A percentile compares a stretch with the other conserved stretches of the same genome.
These are phyloP conservation scores for Boletus reticulatus DNA, from an alignment of 768 basidiomycete species.

Conservation along the genomic window DNA sequence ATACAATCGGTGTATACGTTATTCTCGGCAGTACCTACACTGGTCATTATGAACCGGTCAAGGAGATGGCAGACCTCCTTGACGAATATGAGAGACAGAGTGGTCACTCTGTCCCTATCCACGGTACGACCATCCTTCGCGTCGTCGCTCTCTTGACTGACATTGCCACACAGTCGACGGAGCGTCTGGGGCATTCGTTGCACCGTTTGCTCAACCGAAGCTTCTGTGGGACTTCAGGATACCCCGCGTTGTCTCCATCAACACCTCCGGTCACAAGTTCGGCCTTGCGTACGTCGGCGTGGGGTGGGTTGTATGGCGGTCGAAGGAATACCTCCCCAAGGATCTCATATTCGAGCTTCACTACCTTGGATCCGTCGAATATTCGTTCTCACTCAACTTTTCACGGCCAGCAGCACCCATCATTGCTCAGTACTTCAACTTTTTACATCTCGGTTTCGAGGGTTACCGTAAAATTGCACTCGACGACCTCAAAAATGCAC, in stretches of 20 bases:
- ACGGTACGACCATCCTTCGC: slow-evolving; percentile 27
- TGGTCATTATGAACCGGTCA: slow-evolving; percentile 74
- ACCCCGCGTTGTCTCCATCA: slow-evolving; percentile 58
- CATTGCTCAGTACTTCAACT: slow-evolving; percentile 62
- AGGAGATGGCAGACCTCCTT: slow-evolving; percentile 78
- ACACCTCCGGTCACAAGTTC: slow-evolving; percentile 62
- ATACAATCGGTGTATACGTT: slow-evolving; percentile 68
- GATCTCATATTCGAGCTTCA: slow-evolving; percentile 67
- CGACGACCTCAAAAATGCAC: slow-evolving; percentile 55
- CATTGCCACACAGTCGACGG: slow-evolving; percentile 42
- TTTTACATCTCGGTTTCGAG: slow-evolving; percentile 58
- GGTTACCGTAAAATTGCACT: slow-evolving; percentile 50
- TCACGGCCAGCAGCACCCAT: slow-evolving; percentile 61
- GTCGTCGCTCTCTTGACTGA: slow-evolving; percentile 14
- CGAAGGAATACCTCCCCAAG: slow-evolving; percentile 55
- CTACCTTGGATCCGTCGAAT: slow-evolving; percentile 59
- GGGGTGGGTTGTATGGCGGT: slow-evolving; percentile 67
- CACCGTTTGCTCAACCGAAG: slow-evolving; percentile 57
- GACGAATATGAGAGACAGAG: slow-evolving; percentile 51
- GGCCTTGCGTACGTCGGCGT: slow-evolving; percentile 55
- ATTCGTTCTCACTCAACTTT: slow-evolving; percentile 69
- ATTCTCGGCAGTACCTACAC: slow-evolving; percentile 58
- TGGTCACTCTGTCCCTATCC: slow-evolving; percentile 43
- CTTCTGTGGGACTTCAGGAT: slow-evolving; percentile 60
- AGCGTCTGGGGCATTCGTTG: slow-evolving; percentile 61